A percentile compares a stretch with the other conserved stretches of the same genome.
Evolutionary conservation across 2,329 filamentous ascomycete species (phyloP).

Genomic region (Xylariaceae sp.): DNA sequence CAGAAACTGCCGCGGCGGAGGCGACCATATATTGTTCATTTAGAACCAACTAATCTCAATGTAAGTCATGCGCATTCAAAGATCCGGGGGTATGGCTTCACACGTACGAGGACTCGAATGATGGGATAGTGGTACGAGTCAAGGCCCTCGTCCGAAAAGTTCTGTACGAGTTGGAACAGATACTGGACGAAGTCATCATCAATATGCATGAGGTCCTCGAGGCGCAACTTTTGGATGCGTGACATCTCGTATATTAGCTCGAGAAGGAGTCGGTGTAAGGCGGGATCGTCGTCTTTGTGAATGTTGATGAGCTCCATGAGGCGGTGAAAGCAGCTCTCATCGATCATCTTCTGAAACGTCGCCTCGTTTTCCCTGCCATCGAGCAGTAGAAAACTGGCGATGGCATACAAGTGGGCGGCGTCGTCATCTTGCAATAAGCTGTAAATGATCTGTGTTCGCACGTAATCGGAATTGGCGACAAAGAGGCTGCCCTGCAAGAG

Average conservation of each 20-base stretch:
- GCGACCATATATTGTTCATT: slow-evolving; percentile 98
- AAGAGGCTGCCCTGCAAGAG: slow-evolving; percentile 75
- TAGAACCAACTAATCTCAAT: slow-evolving; percentile 64
- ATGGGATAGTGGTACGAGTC: slow-evolving; percentile 96
- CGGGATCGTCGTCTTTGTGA: slow-evolving; percentile 58
- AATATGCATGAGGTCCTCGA: slow-evolving; percentile 70
- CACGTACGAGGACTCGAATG: slow-evolving; percentile 75
- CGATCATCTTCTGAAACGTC: slow-evolving; percentile 81
- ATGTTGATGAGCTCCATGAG: slow-evolving; percentile 75
- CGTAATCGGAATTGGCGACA: slow-evolving; percentile 69
- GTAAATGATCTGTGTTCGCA: slow-evolving; percentile 87
- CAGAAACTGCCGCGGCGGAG: slow-evolving; percentile 47
- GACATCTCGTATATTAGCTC: slow-evolving; percentile 96
- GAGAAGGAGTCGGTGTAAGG: slow-evolving; percentile 73
- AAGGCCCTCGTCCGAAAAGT: slow-evolving; percentile 75
- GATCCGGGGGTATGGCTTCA: slow-evolving; percentile 32
- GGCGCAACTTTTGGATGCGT: slow-evolving; percentile 74
- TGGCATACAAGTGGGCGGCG: slow-evolving; percentile 69
- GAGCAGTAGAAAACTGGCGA: slow-evolving; percentile 77
- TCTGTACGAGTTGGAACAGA: slow-evolving; percentile 83
- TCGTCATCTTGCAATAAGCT: slow-evolving; percentile 89
- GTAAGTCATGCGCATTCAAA: slow-evolving; percentile 1
- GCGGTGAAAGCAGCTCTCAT: slow-evolving; percentile 76
- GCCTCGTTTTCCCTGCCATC: slow-evolving; percentile 75
- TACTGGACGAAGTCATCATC: slow-evolving; percentile 78